A percentile compares a stretch with the other conserved stretches of the same genome.
Conservation (phyloP, 139 green algal species). For the Asterochloris erici region DNA sequence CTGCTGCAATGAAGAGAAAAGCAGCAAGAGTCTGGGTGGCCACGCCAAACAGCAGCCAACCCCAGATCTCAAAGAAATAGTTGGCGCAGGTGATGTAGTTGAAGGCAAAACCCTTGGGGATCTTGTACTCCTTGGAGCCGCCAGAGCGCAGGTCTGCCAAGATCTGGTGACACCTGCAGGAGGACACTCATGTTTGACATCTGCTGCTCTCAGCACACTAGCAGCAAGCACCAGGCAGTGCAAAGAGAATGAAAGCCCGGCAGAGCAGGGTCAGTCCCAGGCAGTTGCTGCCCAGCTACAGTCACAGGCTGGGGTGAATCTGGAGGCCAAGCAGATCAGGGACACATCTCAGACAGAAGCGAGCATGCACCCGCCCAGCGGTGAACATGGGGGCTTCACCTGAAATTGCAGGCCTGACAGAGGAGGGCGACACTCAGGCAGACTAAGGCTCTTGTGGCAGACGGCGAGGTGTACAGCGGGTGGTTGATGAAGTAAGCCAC, state of each 20-base stretch:
- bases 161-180: slow-evolving; percentile 79
- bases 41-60: slow-evolving; percentile 88
- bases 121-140: slow-evolving; percentile 81
- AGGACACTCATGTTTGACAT: background rate
- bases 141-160: slow-evolving; percentile 74
- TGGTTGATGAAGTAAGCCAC: slow-evolving; percentile 98
- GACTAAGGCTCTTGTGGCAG: slow-evolving; percentile 23
- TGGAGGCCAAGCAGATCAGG: too few relatives aligned
- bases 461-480: slow-evolving; percentile 87
- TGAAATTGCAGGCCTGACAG: slow-evolving; percentile 74
- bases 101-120: slow-evolving; percentile 89
- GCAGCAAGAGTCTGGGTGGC: slow-evolving; percentile 77
- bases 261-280: too few relatives aligned
- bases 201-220: background rate
- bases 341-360: too few relatives aligned
- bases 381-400: slow-evolving; percentile 8
- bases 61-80: slow-evolving; percentile 89
- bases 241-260: too few relatives aligned
- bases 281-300: too few relatives aligned
- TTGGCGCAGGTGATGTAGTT: slow-evolving; percentile 97
- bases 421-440: slow-evolving; percentile 52
- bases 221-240: background rate
- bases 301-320: too few relatives aligned
- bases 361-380: too few relatives aligned
- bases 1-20: slow-evolving; percentile 77